Conservation (phyloP, 1,139 yeast genomes). For the Nakaseomyces kungkrabaensis region DNA sequence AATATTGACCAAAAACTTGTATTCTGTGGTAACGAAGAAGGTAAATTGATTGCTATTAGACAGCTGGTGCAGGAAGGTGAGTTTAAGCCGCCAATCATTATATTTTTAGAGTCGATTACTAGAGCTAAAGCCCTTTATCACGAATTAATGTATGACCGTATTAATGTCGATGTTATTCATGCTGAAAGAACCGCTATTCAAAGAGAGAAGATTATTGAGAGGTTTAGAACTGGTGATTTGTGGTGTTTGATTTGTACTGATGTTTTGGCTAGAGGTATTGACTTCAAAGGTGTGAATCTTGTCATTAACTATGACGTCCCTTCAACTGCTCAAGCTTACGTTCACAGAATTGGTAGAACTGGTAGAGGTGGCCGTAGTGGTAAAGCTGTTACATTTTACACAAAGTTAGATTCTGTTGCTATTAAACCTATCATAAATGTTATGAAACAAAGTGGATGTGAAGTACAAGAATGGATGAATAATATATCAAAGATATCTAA, state of each 20-base stretch:
- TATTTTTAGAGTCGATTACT: constrained; percentile 82
- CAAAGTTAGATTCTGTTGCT: constrained; percentile 73
- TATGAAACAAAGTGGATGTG: constrained; percentile 85
- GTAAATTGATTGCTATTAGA: constrained; percentile 82
- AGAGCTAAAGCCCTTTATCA: constrained; percentile 94
- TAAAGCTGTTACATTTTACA: constrained; percentile 81
- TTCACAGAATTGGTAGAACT: constrained; percentile 96
- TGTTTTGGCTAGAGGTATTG: constrained; percentile 92
- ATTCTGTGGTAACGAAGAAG: constrained; percentile 90
- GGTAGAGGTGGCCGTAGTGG: constrained; percentile 92
- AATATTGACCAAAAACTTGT: constrained; percentile 76
- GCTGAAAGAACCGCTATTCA: constrained; percentile 89
- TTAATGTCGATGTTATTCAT: constrained; percentile 92
- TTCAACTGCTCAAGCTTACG: constrained; percentile 85
- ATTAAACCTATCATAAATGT: constrained; percentile 83
- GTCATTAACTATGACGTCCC: constrained; percentile 97
- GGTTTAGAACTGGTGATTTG: constrained; percentile 78
- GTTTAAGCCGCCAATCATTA: constrained; percentile 84
- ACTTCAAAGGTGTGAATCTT: constrained; percentile 88
- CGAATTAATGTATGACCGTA: constrained; percentile 79
- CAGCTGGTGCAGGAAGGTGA: constrained; percentile 80
- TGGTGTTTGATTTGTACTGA: constrained; percentile 98
- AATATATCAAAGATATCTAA: constrained; percentile 59
- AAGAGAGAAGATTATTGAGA: constrained; percentile 73
- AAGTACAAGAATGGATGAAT: constrained; percentile 73